Percentiles rank a stretch among this genome's conserved stretches.
These are phyloP conservation scores for Setaria italica DNA, from an alignment of 202 grass and related monocot species.

Conservation along the genomic window DNA sequence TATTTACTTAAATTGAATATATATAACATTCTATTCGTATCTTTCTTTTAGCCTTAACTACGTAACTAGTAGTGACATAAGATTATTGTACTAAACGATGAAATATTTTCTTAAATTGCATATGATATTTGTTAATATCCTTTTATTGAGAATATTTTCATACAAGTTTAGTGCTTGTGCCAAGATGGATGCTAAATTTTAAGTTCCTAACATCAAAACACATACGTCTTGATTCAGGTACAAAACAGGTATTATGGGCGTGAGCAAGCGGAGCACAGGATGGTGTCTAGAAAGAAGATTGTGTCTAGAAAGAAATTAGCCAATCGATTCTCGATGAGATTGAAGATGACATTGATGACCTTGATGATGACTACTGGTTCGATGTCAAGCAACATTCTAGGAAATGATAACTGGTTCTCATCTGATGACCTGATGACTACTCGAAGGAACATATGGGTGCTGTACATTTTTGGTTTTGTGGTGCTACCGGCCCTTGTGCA, in stretches of 20 bases:
- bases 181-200: conserved; percentile 2
- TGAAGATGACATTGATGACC: conserved; percentile 60
- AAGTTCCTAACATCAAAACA: neutral
- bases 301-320: conserved; percentile 85
- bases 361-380: conserved; percentile 55
- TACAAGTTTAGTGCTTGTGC: too few relatives aligned
- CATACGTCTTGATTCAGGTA: conserved; percentile 61
- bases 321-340: conserved; percentile 76
- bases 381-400: conserved; percentile 52
- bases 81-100: neutral
- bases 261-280: conserved; percentile 73
- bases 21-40: neutral
- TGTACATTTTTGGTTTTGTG: conserved; percentile 48
- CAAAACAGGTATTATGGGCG: conserved; percentile 80
- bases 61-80: neutral
- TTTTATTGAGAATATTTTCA: too few relatives aligned
- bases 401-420: conserved; percentile 22
- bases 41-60: neutral
- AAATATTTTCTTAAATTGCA: too few relatives aligned
- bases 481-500: neutral
- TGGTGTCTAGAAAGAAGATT: conserved; percentile 71
- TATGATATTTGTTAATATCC: too few relatives aligned
- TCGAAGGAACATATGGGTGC: conserved; percentile 1
- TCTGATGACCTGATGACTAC: conserved; percentile 50
- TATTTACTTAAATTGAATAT: neutral